Conservation (phyloP, 2,329 filamentous ascomycete species). For the Phoma herbarum region DNA sequence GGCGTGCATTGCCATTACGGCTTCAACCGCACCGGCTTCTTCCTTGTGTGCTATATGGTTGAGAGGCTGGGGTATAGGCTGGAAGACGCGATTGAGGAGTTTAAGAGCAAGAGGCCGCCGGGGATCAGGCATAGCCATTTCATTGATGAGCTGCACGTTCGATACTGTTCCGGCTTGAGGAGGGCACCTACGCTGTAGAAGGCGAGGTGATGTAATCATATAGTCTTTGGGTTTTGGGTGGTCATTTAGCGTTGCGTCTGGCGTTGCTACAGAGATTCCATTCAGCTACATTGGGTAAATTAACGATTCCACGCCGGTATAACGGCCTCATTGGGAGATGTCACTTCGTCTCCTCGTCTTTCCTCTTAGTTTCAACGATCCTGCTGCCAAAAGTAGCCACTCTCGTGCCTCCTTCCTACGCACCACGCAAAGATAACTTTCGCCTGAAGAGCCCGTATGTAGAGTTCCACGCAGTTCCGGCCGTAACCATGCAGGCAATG, state of each 20-base stretch:
- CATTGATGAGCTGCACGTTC: conserved; percentile 80
- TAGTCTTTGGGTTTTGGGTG: background rate
- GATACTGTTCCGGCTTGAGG: conserved; percentile 68
- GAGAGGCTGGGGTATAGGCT: conserved; percentile 77
- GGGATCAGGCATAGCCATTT: conserved; percentile 93
- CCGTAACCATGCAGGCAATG: no score
- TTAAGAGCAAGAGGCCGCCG: conserved; percentile 75
- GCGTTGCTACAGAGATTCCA: no score
- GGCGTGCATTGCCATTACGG: conserved; percentile 96
- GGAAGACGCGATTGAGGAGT: conserved; percentile 80
- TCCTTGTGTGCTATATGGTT: conserved; percentile 89
- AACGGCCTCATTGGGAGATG: no score
- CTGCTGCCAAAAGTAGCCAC: no score
- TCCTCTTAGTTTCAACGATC: no score
- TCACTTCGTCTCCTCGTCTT: no score
- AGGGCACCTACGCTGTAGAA: conserved; percentile 38
- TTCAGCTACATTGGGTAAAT: no score
- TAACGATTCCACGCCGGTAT: no score
- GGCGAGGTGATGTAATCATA: background rate
- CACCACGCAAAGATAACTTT: no score
- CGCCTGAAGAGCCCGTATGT: no score
- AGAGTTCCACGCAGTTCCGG: no score
- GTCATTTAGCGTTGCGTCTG: conserved; percentile 2
- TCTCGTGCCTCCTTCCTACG: no score
- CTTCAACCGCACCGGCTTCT: conserved; percentile 92